Percentiles rank a stretch among this genome's conserved stretches.
Evolutionary conservation across 2,329 filamentous ascomycete species (phyloP).

Genomic region (Fusarium pilosicola): DNA sequence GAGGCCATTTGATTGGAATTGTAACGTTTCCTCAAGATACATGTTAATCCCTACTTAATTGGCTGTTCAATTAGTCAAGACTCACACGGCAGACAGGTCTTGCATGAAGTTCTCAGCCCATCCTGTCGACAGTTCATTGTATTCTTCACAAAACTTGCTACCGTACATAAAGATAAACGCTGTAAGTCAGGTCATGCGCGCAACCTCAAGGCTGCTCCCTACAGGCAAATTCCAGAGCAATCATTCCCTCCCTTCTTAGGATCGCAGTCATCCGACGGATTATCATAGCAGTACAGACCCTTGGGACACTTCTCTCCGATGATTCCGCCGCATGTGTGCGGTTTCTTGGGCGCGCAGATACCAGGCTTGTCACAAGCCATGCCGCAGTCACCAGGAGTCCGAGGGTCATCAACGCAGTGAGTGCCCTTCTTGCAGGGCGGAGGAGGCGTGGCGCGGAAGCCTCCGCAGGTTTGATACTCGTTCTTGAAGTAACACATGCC

Average conservation of each 20-base stretch:
- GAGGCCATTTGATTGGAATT: background rate
- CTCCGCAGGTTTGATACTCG: constrained; percentile 48
- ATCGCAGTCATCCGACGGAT: constrained; percentile 43
- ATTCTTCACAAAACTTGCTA: background rate
- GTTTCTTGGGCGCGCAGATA: constrained; percentile 46
- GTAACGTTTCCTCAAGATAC: background rate
- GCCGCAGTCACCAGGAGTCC: constrained; percentile 43
- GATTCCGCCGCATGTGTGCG: constrained; percentile 42
- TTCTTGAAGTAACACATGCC: constrained; percentile 47
- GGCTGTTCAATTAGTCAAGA: too few relatives aligned
- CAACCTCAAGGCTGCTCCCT: background rate
- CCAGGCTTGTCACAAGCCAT: constrained; percentile 50
- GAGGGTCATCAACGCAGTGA: constrained; percentile 49
- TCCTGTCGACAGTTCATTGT: background rate
- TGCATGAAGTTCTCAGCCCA: background rate
- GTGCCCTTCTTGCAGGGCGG: constrained; percentile 39
- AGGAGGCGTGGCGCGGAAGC: constrained; percentile 38
- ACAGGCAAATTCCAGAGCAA: constrained; percentile 48
- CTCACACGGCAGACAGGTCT: background rate
- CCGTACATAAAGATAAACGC: background rate
- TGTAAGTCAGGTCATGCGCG: rapidly evolving
- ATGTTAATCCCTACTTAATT: too few relatives aligned
- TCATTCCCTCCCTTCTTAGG: constrained; percentile 44
- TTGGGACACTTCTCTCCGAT: constrained; percentile 41
- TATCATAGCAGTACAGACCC: constrained; percentile 46